phyloP scores from a whole-genome alignment of 805 yeast species.

The Cyberlindnera veronae region DNA sequence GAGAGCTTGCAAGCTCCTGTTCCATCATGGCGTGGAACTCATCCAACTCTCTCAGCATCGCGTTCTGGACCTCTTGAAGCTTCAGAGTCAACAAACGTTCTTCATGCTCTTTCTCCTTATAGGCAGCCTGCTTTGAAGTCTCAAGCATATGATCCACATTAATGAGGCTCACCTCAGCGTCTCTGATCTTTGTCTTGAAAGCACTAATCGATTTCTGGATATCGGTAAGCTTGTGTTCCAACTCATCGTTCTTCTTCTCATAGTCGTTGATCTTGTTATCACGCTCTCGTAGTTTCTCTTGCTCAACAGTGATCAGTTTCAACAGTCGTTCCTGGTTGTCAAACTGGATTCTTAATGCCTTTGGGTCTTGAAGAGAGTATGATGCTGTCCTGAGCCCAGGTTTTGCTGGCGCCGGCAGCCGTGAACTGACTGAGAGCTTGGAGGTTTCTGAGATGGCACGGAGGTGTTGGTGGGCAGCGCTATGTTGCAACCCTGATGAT shows the following conservation, averaged over 20 bases:
- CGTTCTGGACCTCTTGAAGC: constrained; percentile 30
- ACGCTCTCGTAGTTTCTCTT: constrained; percentile 10
- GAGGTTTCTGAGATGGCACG: constrained; percentile 4
- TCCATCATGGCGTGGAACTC: constrained; percentile 28
- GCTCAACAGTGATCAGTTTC: constrained; percentile 12
- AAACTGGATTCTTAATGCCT: constrained; percentile 14
- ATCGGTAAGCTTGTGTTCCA: constrained; percentile 1
- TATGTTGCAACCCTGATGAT: background rate
- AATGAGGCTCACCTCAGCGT: constrained; percentile 14
- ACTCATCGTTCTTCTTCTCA: constrained; percentile 5
- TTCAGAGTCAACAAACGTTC: constrained; percentile 16
- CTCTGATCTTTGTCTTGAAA: constrained; percentile 15
- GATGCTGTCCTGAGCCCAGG: background rate
- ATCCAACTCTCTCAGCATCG: constrained; percentile 30
- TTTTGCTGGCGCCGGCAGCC: constrained; percentile 1
- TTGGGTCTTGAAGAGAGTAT: constrained; percentile 13
- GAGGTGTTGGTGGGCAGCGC: constrained; percentile 2
- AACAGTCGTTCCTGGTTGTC: constrained; percentile 9
- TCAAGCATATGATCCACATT: constrained; percentile 15
- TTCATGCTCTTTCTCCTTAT: constrained; percentile 10
- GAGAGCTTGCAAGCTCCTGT: constrained; percentile 31
- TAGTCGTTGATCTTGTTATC: constrained; percentile 11
- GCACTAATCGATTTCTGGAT: constrained; percentile 4
- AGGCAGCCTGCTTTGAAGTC: background rate
- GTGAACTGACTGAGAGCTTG: too few relatives aligned